Evolutionary conservation across 495 filamentous ascomycete genomes (phyloP), one percentile per base, ranked within the genome.

Genomic region (Tirmania nivea): DNA sequence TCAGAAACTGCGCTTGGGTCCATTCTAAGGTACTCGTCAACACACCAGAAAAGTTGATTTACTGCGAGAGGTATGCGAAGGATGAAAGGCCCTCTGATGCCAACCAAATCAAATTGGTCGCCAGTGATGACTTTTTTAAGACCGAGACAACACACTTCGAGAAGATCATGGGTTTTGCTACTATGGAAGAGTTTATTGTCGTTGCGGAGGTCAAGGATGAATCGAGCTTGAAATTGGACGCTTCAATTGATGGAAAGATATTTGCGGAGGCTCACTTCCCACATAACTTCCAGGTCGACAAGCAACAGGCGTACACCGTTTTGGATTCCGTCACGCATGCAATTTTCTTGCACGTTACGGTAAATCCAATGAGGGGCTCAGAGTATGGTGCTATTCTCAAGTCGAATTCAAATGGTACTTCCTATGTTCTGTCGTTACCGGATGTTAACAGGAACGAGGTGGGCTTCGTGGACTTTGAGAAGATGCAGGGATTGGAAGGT

Each of bases 361-460:
- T 84, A 50, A 79, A 79, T 54, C 71, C 69, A 25, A 67, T 68
- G 8, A 60, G 69, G 21, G 78, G 73, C 3, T 74, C 72, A 35
- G 76, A 79, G 52, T 86, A 82, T 57, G 90, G 90, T n/a, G 78
- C 78, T 21, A 80, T 99, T 52, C 74, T 99, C 62, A 96, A 96
- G 74, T 93, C 86, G 59, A 99, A 99, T 68, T 94, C 84, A 60
- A 96, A 96, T 63, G 90, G 90, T 37, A 96, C 90, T 0, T 88
- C 82, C 2, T 99, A 95, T 59, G 84, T 92, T 19, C 69, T 88
- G 50, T 88, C 82, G 65, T 69, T 89, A 9, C 68, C 74, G 49
- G 75, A 73, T 0, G 83, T 95, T 59, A 94, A 94, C 66, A 74
- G 82, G 53, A 77, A 93, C 59, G 67, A 71, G 3, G 57, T 51